Evolutionary conservation across 345 rosid genomes (phyloP).

Genomic region (Dipteronia dyeriana): DNA sequence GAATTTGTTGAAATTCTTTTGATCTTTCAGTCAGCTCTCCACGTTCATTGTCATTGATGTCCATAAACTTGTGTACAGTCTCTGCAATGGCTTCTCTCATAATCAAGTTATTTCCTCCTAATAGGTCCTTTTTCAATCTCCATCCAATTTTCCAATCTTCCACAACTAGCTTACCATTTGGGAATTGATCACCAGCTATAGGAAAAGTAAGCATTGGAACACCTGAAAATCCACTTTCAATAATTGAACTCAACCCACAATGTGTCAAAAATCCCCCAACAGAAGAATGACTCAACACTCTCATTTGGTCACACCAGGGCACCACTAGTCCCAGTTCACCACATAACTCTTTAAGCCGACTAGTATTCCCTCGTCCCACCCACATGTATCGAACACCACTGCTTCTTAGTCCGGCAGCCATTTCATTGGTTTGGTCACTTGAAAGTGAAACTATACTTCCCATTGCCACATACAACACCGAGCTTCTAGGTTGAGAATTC

Average conservation of each 20-base stretch:
- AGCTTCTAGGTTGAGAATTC: conserved; percentile 32
- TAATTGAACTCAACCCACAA: conserved; percentile 27
- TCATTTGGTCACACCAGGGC: conserved; percentile 31
- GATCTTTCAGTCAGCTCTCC: conserved; percentile 10
- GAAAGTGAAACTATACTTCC: conserved; percentile 46
- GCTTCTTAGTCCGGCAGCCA: conserved; percentile 31
- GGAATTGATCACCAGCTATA: conserved; percentile 17
- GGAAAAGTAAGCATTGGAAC: conserved; percentile 31
- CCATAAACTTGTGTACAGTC: neutral
- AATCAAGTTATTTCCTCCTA: neutral
- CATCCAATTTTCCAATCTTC: conserved; percentile 30
- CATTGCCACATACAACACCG: conserved; percentile 47
- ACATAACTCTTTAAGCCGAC: neutral
- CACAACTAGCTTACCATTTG: conserved; percentile 16
- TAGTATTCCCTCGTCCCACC: conserved; percentile 44
- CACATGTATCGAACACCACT: conserved; percentile 41
- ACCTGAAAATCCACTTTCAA: conserved; percentile 23
- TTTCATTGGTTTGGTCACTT: conserved; percentile 41
- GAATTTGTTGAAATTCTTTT: neutral
- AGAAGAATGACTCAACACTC: conserved; percentile 25
- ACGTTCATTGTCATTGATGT: conserved; percentile 5
- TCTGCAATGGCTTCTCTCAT: conserved; percentile 13
- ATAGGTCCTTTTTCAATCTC: neutral
- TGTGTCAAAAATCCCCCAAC: conserved; percentile 29
- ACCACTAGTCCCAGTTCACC: conserved; percentile 22